These are phyloP conservation scores for Fusarium aywerte DNA, from an alignment of 2,329 filamentous ascomycete species.

Conservation along the genomic window DNA sequence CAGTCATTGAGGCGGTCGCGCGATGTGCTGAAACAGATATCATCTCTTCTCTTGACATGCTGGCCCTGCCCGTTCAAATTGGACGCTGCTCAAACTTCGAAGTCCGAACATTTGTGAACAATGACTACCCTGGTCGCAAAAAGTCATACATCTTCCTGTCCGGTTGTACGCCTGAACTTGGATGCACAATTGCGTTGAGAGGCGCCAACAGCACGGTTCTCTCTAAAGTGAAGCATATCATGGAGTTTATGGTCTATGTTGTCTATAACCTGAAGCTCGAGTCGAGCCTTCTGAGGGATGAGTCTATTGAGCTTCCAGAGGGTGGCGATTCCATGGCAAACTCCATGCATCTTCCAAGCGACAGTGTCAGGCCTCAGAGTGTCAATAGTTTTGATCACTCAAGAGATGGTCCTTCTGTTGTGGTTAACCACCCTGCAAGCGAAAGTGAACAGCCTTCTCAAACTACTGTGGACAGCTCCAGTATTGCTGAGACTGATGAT, in stretches of 20 bases:
- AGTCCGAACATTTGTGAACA: conserved; percentile 92
- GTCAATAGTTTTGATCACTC: conserved; percentile 46
- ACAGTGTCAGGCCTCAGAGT: conserved; percentile 53
- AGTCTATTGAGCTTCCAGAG: conserved; percentile 84
- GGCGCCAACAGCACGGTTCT: conserved; percentile 79
- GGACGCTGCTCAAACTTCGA: conserved; percentile 89
- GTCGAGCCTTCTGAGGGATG: conserved; percentile 92
- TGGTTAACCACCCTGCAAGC: conserved; percentile 52
- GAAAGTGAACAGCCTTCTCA: conserved; percentile 54
- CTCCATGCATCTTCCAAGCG: conserved; percentile 54
- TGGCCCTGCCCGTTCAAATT: conserved; percentile 77
- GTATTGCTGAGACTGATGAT: conserved; percentile 46
- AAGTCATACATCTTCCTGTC: conserved; percentile 98
- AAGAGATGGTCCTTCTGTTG: conserved; percentile 47
- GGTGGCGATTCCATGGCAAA: conserved; percentile 58
- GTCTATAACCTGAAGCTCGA: conserved; percentile 98
- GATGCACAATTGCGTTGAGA: conserved; percentile 92
- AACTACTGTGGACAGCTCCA: conserved; percentile 46
- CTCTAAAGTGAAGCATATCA: conserved; percentile 86
- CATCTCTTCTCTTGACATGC: conserved; percentile 94
- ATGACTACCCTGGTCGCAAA: conserved; percentile 76
- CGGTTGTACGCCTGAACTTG: conserved; percentile 87
- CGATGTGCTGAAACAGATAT: conserved; percentile 91
- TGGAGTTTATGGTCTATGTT: conserved; percentile 99
- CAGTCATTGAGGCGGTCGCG: conserved; percentile 93